These are phyloP conservation scores for Coniella vitis DNA, from an alignment of 2,329 filamentous ascomycete species.

Conservation along the genomic window DNA sequence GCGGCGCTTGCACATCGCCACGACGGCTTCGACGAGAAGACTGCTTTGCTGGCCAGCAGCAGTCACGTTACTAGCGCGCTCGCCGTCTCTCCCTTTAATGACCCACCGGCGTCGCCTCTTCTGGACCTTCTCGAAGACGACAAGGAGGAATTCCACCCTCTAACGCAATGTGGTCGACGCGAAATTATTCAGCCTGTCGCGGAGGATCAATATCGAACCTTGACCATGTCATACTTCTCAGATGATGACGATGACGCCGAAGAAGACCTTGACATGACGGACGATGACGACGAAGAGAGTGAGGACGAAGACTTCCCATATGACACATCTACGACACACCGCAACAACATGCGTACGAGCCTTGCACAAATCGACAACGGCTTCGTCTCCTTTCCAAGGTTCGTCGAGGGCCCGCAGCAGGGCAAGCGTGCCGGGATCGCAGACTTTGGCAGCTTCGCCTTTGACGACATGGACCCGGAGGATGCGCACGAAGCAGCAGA, in stretches of 20 bases:
- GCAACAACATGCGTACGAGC: neutral
- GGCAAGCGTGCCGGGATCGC: neutral
- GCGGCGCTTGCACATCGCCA: neutral
- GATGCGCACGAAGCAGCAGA: neutral
- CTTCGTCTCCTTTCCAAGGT: neutral
- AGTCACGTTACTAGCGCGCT: neutral
- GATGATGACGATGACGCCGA: too few species aligned
- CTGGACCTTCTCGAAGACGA: too few species aligned
- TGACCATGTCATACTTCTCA: too few species aligned
- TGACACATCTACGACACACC: neutral
- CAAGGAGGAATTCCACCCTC: too few species aligned
- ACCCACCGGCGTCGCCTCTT: neutral
- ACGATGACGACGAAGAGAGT: neutral
- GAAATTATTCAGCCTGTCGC: too few species aligned
- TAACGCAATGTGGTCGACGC: too few species aligned
- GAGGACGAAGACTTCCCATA: slow-evolving; percentile 1
- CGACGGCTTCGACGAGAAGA: neutral
- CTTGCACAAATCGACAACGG: neutral
- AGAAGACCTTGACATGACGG: neutral
- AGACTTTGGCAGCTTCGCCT: neutral
- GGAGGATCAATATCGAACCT: too few species aligned
- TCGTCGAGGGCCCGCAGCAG: neutral
- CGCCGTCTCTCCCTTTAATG: neutral
- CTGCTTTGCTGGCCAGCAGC: too few species aligned
- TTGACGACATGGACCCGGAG: neutral